Evolutionary conservation across 371 early-diverging fungal genomes (phyloP), one percentile per base, ranked within the genome.

Genomic region (Neoconidiobolus thromboides): DNA sequence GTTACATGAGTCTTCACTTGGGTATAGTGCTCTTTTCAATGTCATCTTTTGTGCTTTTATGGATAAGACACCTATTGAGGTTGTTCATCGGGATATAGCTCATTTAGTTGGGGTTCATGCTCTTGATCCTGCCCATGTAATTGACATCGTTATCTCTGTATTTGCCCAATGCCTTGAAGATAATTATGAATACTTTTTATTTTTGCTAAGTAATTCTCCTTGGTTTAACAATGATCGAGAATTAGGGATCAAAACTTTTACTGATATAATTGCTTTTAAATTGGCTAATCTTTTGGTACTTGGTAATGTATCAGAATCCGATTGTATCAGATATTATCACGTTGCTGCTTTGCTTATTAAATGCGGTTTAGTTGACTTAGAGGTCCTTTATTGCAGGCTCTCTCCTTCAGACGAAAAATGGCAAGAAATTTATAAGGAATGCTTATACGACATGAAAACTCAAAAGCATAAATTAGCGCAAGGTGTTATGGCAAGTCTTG

Each of bases 51-150:
- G 12, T 40, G 55, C 55, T 37, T 38, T 55, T 46, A 46, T 9
- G 46, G 46, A 6, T 46, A 46, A 46, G 46, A 46, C 46, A 6
- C 46, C 46, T 46, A n/a, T 46, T n/a, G 46, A n/a, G 26, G 26
- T 26, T 26, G 26, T 26, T 26, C 26, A 46, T 46, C 46, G n/a
- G n/a, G 9, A 46, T 9, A 46, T n/a, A 46, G 46, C 46, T 46
- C n/a, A 46, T 46, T 6, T n/a, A 46, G 46, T n/a, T 46, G 6
- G 93, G 26, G 79, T 81, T 46, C 92, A 93, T 63, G 79, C 81
- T 61, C 70, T 95, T 42, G 94, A 93, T 65, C 92, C 92, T 0
- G 91, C 86, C 71, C 82, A 91, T 43, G 91, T 86, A 0, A 60
- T 93, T 48, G 93, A 90, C 64, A 72, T 93, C 12, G 73, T 89